Evolutionary conservation across 2,329 filamentous ascomycete genomes (phyloP).

Genomic region (Neocatenulostroma microsporum): DNA sequence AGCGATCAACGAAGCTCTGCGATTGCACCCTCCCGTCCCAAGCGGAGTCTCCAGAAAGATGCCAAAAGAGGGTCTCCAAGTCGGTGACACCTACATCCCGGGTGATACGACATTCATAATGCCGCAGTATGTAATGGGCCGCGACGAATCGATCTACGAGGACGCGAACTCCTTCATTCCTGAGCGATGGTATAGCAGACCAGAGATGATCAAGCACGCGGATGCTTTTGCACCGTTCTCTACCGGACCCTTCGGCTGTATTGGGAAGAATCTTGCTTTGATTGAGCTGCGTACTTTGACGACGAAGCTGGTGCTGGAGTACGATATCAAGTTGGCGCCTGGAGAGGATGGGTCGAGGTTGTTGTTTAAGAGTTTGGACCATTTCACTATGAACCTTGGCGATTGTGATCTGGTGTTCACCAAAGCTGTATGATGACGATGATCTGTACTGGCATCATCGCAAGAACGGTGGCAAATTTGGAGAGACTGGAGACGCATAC

Average conservation of each 20-base stretch:
- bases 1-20: slow-evolving; percentile 36
- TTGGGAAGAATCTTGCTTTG: slow-evolving; percentile 32
- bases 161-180: slow-evolving; percentile 27
- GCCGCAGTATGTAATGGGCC: slow-evolving; percentile 14
- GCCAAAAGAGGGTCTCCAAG: slow-evolving; percentile 31
- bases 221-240: slow-evolving; percentile 31
- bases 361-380: slow-evolving; percentile 28
- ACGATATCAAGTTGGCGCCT: slow-evolving; percentile 31
- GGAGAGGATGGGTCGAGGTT: slow-evolving; percentile 30
- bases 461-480: no score
- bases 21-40: slow-evolving; percentile 36
- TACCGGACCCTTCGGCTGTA: slow-evolving; percentile 29
- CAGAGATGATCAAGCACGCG: slow-evolving; percentile 29
- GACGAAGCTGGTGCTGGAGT: slow-evolving; percentile 28
- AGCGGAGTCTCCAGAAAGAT: slow-evolving; percentile 31
- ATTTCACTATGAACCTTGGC: slow-evolving; percentile 29
- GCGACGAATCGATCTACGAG: slow-evolving; percentile 23
- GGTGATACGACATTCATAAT: slow-evolving; percentile 16
- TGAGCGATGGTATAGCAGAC: slow-evolving; percentile 30
- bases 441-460: no score
- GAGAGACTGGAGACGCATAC: no score
- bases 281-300: slow-evolving; percentile 31
- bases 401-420: slow-evolving; percentile 21
- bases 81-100: slow-evolving; percentile 30
- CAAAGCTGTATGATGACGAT: not conserved